A percentile compares a stretch with the other conserved stretches of the same genome.
phyloP scores from a whole-genome alignment of 1,284 basidiomycete species.

The Neolentinus lepideus region DNA sequence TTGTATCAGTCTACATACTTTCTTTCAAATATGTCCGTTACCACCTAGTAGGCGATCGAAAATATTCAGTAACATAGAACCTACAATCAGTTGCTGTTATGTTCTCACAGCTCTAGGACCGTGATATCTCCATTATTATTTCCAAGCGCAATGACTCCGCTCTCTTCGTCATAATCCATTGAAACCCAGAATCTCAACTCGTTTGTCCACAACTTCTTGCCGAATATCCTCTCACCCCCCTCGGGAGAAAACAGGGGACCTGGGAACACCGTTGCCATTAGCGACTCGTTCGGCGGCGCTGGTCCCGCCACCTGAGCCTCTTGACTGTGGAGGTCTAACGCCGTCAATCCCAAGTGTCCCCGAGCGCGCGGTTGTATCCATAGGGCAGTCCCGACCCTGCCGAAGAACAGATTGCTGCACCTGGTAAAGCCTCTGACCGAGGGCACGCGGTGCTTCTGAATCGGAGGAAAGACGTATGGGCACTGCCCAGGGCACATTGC shows the following conservation, averaged over 20 bases:
- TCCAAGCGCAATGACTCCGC: background rate
- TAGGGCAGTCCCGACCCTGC: conserved; percentile 43
- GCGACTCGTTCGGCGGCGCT: conserved; percentile 21
- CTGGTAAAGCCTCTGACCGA: conserved; percentile 41
- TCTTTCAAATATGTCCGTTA: too few relatives aligned
- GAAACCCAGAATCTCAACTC: conserved; percentile 1
- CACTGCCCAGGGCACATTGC: conserved; percentile 3
- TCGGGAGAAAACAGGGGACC: conserved; percentile 26
- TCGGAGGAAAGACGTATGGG: conserved; percentile 37
- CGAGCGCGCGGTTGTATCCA: conserved; percentile 46
- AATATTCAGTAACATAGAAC: background rate
- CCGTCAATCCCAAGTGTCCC: conserved; percentile 16
- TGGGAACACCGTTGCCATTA: conserved; percentile 41
- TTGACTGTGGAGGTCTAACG: conserved; percentile 21
- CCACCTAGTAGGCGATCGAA: too few relatives aligned
- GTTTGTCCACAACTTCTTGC: conserved; percentile 19
- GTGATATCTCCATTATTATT: background rate
- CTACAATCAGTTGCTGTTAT: background rate
- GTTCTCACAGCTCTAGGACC: background rate
- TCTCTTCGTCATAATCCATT: conserved; percentile 2
- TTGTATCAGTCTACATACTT: too few relatives aligned
- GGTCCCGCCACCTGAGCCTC: conserved; percentile 11
- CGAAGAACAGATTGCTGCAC: conserved; percentile 43
- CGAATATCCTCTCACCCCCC: conserved; percentile 9
- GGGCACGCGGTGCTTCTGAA: conserved; percentile 25